Evolutionary conservation across 164 flowering plant genomes (phyloP).

Genomic region (Berberis thunbergii): DNA sequence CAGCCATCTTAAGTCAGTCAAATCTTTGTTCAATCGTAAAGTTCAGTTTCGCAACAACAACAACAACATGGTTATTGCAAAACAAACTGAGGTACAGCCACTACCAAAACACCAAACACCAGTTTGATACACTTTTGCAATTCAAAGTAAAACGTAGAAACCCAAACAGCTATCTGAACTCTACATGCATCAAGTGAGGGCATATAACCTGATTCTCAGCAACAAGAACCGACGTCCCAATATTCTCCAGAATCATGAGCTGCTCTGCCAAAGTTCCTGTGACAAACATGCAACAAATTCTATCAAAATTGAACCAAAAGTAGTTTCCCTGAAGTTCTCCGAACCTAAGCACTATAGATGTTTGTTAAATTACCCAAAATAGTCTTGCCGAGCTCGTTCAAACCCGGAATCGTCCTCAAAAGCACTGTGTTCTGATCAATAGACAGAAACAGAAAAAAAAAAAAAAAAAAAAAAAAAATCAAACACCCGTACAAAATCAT

Average conservation of each 20-base stretch:
- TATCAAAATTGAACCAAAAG: neutral
- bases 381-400: constrained; percentile 25
- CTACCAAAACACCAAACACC: too few species aligned
- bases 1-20: too few species aligned
- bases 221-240: constrained; percentile 92
- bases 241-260: constrained; percentile 96
- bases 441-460: neutral
- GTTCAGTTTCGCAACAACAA: too few species aligned
- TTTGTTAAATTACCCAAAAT: constrained; percentile 18
- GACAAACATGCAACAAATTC: constrained; percentile 4
- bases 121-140: too few species aligned
- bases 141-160: too few species aligned
- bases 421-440: constrained; percentile 24
- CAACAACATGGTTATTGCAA: too few species aligned
- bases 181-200: neutral
- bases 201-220: constrained; percentile 69
- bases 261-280: constrained; percentile 84
- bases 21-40: too few species aligned
- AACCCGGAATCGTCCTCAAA: constrained; percentile 28
- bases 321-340: neutral
- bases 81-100: too few species aligned
- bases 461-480: neutral
- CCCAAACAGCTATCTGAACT: too few species aligned
- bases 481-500: neutral
- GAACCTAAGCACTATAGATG: neutral